A percentile compares a stretch with the other conserved stretches of the same genome.
Conservation (phyloP, 495 filamentous ascomycete genomes). For the Tuber umbilicatum region DNA sequence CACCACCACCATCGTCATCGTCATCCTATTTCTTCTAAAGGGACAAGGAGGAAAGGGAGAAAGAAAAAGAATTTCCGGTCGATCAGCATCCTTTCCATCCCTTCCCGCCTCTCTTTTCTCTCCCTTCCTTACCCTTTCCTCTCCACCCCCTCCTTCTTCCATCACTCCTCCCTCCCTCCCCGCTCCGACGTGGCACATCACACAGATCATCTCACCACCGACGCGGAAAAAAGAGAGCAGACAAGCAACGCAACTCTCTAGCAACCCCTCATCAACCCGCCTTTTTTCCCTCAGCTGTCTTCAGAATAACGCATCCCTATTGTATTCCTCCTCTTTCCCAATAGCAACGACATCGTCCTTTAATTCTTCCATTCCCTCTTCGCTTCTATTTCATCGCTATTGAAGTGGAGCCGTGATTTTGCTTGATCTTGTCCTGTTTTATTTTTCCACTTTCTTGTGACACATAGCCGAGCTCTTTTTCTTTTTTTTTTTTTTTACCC, state of each 20-base stretch:
- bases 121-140: constrained; percentile 12
- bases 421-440: background rate
- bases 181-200: constrained; percentile 38
- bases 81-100: background rate
- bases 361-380: background rate
- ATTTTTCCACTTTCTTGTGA: background rate
- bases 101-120: background rate
- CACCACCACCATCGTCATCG: background rate
- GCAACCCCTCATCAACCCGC: constrained; percentile 3
- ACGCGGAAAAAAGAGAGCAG: background rate
- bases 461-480: background rate
- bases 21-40: background rate
- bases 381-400: constrained; percentile 9
- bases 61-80: background rate
- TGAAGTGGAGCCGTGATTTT: constrained; percentile 3
- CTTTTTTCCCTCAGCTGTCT: background rate
- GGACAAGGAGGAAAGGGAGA: background rate
- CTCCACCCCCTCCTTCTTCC: constrained; percentile 21
- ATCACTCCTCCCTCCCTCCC: constrained; percentile 7
- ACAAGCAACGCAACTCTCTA: background rate
- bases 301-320: constrained; percentile 20
- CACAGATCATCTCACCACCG: constrained; percentile 33
- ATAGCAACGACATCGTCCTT: constrained; percentile 14
- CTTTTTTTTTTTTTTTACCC: constrained; percentile 1
- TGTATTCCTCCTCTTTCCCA: constrained; percentile 6